Conservation (phyloP, 2,329 filamentous ascomycete genomes). For the Claviceps purpurea region DNA sequence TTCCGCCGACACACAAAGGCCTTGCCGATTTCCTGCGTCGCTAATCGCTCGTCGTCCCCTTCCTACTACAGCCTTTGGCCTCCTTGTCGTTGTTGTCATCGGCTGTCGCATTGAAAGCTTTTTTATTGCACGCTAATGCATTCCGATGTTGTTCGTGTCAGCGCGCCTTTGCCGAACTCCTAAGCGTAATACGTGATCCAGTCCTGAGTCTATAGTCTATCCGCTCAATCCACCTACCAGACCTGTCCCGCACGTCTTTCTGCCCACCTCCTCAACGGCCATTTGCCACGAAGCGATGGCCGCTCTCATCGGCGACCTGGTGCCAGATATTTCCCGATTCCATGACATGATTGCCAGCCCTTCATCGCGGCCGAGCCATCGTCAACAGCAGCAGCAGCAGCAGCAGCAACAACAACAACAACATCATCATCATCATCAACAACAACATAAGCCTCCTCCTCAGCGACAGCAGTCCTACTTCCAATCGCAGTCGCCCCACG, state of each 20-base stretch:
- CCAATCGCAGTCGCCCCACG: conserved; percentile 8
- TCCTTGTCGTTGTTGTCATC: not conserved
- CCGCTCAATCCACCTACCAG: not conserved
- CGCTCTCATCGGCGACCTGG: conserved; percentile 56
- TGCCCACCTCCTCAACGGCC: conserved; percentile 1
- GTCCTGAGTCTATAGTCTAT: not conserved
- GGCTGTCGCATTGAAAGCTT: not conserved
- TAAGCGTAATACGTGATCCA: not conserved
- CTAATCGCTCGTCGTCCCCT: not conserved
- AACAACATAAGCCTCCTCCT: conserved; percentile 13
- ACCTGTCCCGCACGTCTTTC: not conserved
- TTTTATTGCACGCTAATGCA: not conserved
- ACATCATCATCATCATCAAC: not conserved
- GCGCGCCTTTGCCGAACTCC: not conserved
- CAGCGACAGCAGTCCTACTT: conserved; percentile 10
- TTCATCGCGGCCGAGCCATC: conserved; percentile 31
- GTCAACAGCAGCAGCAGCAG: conserved; percentile 16
- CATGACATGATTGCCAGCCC: conserved; percentile 52
- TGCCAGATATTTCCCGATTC: conserved; percentile 58
- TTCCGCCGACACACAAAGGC: not conserved
- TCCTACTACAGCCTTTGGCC: not conserved
- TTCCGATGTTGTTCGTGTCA: not conserved
- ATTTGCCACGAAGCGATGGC: conserved; percentile 39
- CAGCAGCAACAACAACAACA: not conserved
- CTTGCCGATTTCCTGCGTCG: not conserved